These are phyloP conservation scores for Zea mays DNA, from an alignment of 176 grass and related monocot genomes.

Conservation along the genomic window DNA sequence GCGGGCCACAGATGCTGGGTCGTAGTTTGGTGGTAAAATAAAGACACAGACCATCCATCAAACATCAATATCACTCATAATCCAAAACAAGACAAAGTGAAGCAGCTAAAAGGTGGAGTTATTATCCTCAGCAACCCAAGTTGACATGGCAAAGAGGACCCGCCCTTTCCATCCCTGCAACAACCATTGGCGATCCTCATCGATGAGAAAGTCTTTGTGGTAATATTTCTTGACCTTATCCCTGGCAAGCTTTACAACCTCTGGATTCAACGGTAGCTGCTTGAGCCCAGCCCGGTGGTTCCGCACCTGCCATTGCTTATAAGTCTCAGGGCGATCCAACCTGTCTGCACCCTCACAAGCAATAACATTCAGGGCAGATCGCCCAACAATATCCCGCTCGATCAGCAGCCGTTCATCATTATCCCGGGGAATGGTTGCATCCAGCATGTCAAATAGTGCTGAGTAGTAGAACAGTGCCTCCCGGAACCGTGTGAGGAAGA, in stretches of 20 bases:
- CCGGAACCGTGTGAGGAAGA: conserved; percentile 2
- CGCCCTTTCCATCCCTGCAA: conserved; percentile 18
- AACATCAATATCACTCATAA: not conserved
- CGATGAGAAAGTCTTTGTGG: conserved; percentile 17
- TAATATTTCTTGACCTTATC: not conserved
- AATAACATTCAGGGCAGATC: not conserved
- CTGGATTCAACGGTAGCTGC: not conserved
- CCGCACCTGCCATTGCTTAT: conserved; percentile 13
- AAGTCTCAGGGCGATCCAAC: conserved; percentile 11
- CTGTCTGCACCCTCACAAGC: conserved; percentile 9
- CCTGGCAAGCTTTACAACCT: not conserved
- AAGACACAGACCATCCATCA: not conserved
- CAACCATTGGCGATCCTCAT: conserved; percentile 1
- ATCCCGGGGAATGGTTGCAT: conserved; percentile 3
- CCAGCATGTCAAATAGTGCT: conserved; percentile 4
- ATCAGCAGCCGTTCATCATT: not conserved
- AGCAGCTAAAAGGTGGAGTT: not conserved
- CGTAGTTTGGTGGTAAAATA: not conserved
- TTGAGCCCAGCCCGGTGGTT: conserved; percentile 14
- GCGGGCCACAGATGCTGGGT: not conserved
- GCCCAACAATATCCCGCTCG: not conserved
- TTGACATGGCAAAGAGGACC: conserved; percentile 12
- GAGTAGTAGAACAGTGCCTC: conserved; percentile 39
- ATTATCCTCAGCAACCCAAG: conserved; percentile 20
- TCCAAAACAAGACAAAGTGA: not conserved